These are phyloP conservation scores for Panus rudis DNA, from an alignment of 768 basidiomycete species.

Conservation along the genomic window DNA sequence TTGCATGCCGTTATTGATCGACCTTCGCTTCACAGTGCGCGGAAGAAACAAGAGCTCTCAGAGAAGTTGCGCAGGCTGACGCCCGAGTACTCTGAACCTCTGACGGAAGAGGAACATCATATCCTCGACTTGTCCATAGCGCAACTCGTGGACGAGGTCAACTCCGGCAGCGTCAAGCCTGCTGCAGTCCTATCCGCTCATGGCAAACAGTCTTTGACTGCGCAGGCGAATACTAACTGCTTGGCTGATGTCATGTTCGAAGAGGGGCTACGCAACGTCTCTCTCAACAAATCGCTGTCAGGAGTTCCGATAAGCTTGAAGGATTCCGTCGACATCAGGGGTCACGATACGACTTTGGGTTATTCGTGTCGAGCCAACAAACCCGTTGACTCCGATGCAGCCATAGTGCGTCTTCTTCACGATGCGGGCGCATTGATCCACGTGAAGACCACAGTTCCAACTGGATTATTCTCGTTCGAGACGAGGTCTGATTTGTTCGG, in stretches of 20 bases:
- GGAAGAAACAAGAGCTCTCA: no score
- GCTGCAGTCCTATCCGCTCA: conserved; percentile 31
- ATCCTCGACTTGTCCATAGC: conserved; percentile 31
- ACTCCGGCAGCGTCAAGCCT: conserved; percentile 20
- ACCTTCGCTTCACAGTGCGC: no score
- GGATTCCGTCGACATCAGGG: conserved; percentile 38
- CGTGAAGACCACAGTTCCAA: conserved; percentile 38
- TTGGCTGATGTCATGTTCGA: conserved; percentile 38
- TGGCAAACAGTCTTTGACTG: conserved; percentile 32
- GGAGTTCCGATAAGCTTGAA: conserved; percentile 46
- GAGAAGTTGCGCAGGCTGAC: no score
- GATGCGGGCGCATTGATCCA: conserved; percentile 37
- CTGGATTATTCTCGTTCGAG: conserved; percentile 34
- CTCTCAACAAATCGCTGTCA: conserved; percentile 24
- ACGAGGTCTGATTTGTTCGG: conserved; percentile 39
- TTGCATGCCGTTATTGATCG: no score
- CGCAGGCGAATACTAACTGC: conserved; percentile 42
- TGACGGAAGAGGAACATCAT: conserved; percentile 28
- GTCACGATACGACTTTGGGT: conserved; percentile 40
- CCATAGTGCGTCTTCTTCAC: conserved; percentile 32
- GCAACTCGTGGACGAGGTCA: conserved; percentile 29
- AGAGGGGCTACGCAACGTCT: conserved; percentile 15
- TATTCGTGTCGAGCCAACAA: conserved; percentile 31
- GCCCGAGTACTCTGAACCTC: no score
- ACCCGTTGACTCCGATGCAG: conserved; percentile 29